Evolutionary conservation across 2,329 filamentous ascomycete species (phyloP).

Genomic region (Rhinocladiella mackenziei): DNA sequence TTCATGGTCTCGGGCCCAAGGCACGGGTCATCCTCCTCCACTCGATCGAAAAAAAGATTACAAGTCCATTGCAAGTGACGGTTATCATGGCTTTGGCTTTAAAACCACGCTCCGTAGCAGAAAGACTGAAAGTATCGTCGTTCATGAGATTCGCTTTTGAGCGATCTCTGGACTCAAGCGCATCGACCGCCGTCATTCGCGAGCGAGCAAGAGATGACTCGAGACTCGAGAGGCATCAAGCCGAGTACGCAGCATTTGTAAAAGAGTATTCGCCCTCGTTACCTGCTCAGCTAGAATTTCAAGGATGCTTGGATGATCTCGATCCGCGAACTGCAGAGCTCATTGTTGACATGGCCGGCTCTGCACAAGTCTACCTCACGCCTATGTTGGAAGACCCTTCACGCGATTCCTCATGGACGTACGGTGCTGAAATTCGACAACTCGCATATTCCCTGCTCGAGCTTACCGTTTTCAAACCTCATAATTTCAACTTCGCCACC

Average conservation of each 20-base stretch:
- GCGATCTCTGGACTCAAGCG: constrained; percentile 33
- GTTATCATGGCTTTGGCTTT: constrained; percentile 15
- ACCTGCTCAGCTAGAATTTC: neutral
- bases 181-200: constrained; percentile 29
- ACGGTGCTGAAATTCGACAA: constrained; percentile 49
- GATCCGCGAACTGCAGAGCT: constrained; percentile 53
- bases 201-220: constrained; percentile 32
- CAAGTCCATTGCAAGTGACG: neutral
- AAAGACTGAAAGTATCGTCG: constrained; percentile 34
- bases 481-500: constrained; percentile 18
- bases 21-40: constrained; percentile 66
- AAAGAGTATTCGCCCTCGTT: constrained; percentile 34
- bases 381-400: constrained; percentile 56
- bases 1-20: constrained; percentile 62
- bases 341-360: constrained; percentile 42
- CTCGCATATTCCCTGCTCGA: constrained; percentile 55
- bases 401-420: constrained; percentile 56
- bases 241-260: constrained; percentile 34
- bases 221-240: constrained; percentile 16
- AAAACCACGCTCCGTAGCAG: constrained; percentile 29
- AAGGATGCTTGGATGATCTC: constrained; percentile 30
- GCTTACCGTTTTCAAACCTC: too few species aligned
- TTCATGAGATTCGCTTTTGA: constrained; percentile 41
- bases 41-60: constrained; percentile 50
- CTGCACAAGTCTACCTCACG: constrained; percentile 59